Conservation (phyloP, 495 filamentous ascomycete genomes). For the Penicillium daleae region DNA sequence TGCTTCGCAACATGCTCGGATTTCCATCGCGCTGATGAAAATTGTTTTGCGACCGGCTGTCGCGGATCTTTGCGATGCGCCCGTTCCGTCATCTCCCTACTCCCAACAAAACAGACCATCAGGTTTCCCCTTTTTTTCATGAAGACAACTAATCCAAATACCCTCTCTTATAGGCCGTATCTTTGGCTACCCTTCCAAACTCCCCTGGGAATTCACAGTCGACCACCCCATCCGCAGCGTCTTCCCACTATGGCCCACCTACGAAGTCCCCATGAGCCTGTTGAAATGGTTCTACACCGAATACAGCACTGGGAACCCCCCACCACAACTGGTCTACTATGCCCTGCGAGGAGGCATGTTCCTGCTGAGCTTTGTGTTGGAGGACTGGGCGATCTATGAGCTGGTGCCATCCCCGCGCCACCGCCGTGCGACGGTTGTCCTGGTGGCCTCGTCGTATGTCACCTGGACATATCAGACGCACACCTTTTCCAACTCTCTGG, state of each 20-base stretch:
- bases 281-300: slow-evolving; percentile 84
- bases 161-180: slow-evolving; percentile 73
- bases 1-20: neutral
- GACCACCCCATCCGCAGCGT: slow-evolving; percentile 86
- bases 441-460: slow-evolving; percentile 94
- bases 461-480: slow-evolving; percentile 99
- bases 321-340: slow-evolving; percentile 84
- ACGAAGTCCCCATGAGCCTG: slow-evolving; percentile 89
- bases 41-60: slow-evolving; percentile 5
- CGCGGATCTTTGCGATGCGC: slow-evolving; percentile 3
- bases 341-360: slow-evolving; percentile 87
- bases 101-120: neutral
- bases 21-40: neutral
- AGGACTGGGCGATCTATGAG: slow-evolving; percentile 97
- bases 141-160: slow-evolving; percentile 2
- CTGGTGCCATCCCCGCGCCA: slow-evolving; percentile 75
- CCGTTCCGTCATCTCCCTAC: slow-evolving; percentile 12
- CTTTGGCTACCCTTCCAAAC: slow-evolving; percentile 81
- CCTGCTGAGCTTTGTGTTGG: slow-evolving; percentile 88
- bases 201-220: slow-evolving; percentile 94
- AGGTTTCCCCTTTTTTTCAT: no score
- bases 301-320: slow-evolving; percentile 52
- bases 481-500: slow-evolving; percentile 97
- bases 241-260: slow-evolving; percentile 93
- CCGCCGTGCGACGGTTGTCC: slow-evolving; percentile 69